Percentiles rank a stretch among this genome's conserved stretches.
Evolutionary conservation across 805 yeast species (phyloP).

Genomic region (Candida palmyrensis): DNA sequence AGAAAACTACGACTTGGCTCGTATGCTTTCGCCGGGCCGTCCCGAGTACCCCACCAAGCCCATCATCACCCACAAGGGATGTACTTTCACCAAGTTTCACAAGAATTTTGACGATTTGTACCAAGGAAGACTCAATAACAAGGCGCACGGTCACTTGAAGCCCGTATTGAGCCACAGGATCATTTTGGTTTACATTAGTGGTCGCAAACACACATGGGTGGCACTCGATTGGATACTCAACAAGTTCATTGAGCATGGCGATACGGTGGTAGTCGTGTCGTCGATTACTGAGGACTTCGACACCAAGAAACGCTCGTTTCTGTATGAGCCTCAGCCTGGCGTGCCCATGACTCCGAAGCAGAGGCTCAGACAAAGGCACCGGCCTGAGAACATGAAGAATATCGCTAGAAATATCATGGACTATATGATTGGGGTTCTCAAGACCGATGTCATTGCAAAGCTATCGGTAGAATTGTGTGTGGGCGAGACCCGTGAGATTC

Average conservation of each 20-base stretch:
- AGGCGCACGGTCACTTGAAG: slow-evolving; percentile 10
- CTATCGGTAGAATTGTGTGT: slow-evolving; percentile 58
- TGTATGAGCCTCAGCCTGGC: slow-evolving; percentile 12
- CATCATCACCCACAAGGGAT: slow-evolving; percentile 35
- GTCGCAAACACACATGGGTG: slow-evolving; percentile 78
- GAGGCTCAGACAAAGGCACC: slow-evolving; percentile 33
- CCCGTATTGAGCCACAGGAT: slow-evolving; percentile 49
- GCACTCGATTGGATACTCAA: slow-evolving; percentile 67
- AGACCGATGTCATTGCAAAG: slow-evolving; percentile 42
- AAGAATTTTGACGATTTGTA: slow-evolving; percentile 43
- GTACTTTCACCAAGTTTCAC: slow-evolving; percentile 45
- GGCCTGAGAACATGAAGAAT: slow-evolving; percentile 43
- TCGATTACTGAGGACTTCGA: slow-evolving; percentile 30
- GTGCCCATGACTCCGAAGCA: slow-evolving; percentile 19
- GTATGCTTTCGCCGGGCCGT: slow-evolving; percentile 8
- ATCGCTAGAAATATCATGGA: slow-evolving; percentile 48
- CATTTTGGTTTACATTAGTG: slow-evolving; percentile 61
- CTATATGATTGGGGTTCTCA: slow-evolving; percentile 43
- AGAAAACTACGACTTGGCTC: slow-evolving; percentile 10
- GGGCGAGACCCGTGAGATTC: slow-evolving; percentile 50
- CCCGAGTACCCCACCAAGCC: slow-evolving; percentile 35
- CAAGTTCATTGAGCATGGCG: slow-evolving; percentile 56
- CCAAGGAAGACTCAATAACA: slow-evolving; percentile 25
- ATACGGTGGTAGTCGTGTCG: slow-evolving; percentile 58
- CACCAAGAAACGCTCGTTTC: slow-evolving; percentile 6